Conservation (phyloP, 495 filamentous ascomycete species). For the Xeromyces bisporus region DNA sequence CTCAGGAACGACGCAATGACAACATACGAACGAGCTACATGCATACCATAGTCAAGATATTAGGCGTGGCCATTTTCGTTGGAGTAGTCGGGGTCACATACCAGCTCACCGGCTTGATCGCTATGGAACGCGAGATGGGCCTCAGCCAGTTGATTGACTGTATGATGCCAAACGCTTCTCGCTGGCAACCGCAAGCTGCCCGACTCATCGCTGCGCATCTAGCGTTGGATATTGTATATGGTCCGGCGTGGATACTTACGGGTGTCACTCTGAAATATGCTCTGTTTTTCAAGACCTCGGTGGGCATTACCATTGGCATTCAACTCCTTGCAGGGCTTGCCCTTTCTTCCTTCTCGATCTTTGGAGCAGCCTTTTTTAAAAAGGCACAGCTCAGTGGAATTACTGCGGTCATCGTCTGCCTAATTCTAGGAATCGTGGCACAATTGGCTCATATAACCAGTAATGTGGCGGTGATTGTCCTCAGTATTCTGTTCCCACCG, state of each 20-base stretch:
- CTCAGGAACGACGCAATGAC: conserved; percentile 42
- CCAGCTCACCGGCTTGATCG: conserved; percentile 60
- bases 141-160: conserved; percentile 68
- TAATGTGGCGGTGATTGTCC: conserved; percentile 39
- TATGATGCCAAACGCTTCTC: conserved; percentile 52
- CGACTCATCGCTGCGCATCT: conserved; percentile 50
- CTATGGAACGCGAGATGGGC: conserved; percentile 59
- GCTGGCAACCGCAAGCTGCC: conserved; percentile 52
- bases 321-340: conserved; percentile 47
- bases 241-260: conserved; percentile 52
- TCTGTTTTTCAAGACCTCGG: conserved; percentile 44
- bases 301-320: conserved; percentile 43
- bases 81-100: conserved; percentile 55
- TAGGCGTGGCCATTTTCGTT: conserved; percentile 52
- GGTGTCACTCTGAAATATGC: conserved; percentile 41
- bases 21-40: conserved; percentile 50
- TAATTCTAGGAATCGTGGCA: conserved; percentile 50
- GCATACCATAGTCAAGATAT: conserved; percentile 44
- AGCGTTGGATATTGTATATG: conserved; percentile 50
- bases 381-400: conserved; percentile 66
- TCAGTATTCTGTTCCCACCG: conserved; percentile 57
- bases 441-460: conserved; percentile 40
- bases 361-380: conserved; percentile 58
- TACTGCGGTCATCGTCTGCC: conserved; percentile 41
- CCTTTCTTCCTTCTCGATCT: conserved; percentile 49